Evolutionary conservation across 371 early-diverging fungal genomes (phyloP).

Genomic region (Rhizopus sp.): DNA sequence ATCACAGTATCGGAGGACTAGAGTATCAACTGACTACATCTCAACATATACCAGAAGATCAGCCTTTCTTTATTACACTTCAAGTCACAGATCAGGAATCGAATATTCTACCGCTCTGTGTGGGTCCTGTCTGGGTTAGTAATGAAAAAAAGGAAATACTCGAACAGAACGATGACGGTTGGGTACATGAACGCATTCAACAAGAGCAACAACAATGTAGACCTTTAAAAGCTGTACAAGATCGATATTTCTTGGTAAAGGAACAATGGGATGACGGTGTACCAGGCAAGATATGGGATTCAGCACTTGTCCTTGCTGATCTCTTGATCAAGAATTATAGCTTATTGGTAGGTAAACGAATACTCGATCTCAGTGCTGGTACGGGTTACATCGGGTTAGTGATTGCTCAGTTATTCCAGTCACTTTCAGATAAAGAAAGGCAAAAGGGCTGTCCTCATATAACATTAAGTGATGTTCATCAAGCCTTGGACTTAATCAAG

Average conservation of each 20-base stretch:
- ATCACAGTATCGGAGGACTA: conserved; percentile 4
- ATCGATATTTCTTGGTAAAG: conserved; percentile 28
- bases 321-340: conserved; percentile 21
- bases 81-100: background rate
- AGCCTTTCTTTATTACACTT: conserved; percentile 8
- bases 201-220: conserved; percentile 4
- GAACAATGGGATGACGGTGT: conserved; percentile 49
- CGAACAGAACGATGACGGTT: background rate
- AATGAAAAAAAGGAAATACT: background rate
- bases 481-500: conserved; percentile 40
- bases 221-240: background rate
- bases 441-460: conserved; percentile 7
- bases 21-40: conserved; percentile 2
- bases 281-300: conserved; percentile 60
- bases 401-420: conserved; percentile 12
- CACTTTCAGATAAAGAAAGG: background rate
- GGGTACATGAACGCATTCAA: background rate
- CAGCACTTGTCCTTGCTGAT: conserved; percentile 45
- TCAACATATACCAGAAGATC: too few species aligned
- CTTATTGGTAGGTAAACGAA: conserved; percentile 22
- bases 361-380: conserved; percentile 54
- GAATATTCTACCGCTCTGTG: conserved; percentile 5
- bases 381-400: conserved; percentile 22
- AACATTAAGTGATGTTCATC: conserved; percentile 42
- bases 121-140: conserved; percentile 5